A percentile compares a stretch with the other conserved stretches of the same genome.
These are phyloP conservation scores for Exidia glandulosa DNA, from an alignment of 768 basidiomycete species.

Conservation along the genomic window DNA sequence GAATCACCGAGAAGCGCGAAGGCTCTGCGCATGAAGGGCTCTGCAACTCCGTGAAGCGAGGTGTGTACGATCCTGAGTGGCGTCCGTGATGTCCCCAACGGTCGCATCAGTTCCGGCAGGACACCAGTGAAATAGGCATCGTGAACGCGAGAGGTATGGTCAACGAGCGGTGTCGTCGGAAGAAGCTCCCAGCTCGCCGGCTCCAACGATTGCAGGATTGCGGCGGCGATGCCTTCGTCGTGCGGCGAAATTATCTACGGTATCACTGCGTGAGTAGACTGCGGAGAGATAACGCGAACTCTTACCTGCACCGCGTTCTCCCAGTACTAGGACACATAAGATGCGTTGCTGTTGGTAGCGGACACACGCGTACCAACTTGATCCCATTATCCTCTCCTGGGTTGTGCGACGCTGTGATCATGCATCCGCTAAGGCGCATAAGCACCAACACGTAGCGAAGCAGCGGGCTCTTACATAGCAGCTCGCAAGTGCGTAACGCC, in stretches of 20 bases:
- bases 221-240: conserved; percentile 60
- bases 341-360: conserved; percentile 1
- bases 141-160: conserved; percentile 49
- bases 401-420: not conserved
- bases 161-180: conserved; percentile 35
- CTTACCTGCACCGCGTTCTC: conserved; percentile 75
- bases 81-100: not conserved
- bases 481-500: conserved; percentile 42
- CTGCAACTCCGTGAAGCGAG: conserved; percentile 83
- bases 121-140: conserved; percentile 39
- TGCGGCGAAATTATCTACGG: conserved; percentile 80
- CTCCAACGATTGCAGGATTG: conserved; percentile 51
- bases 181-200: conserved; percentile 37
- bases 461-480: not conserved
- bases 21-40: conserved; percentile 45
- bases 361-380: conserved; percentile 37
- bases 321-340: conserved; percentile 73
- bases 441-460: not conserved
- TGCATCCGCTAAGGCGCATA: not conserved
- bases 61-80: conserved; percentile 57
- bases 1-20: conserved; percentile 23
- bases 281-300: not conserved
- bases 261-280: conserved; percentile 9
- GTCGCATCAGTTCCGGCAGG: not conserved
- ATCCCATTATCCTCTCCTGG: conserved; percentile 75